Conservation (phyloP, 768 basidiomycete species). For the Suillus bovinus region DNA sequence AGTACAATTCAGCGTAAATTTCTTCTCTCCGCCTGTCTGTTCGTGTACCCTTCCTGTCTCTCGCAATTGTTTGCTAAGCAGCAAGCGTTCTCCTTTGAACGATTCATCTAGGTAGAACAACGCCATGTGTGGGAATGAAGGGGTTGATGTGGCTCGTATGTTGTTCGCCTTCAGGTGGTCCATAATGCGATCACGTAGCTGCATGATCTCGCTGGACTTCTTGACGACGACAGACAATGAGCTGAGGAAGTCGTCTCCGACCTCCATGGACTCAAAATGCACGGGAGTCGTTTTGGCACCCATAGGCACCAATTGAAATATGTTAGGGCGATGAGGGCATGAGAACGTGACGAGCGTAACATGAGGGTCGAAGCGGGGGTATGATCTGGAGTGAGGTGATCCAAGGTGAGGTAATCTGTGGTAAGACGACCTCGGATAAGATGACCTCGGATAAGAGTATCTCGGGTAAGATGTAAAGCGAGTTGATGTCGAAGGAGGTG, state of each 20-base stretch:
- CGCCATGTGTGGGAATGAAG: neutral
- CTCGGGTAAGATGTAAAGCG: neutral
- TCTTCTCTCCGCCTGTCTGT: neutral
- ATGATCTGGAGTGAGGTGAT: neutral
- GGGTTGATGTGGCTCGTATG: neutral
- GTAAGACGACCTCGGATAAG: neutral
- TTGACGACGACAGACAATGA: neutral
- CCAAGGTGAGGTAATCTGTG: neutral
- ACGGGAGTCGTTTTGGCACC: neutral
- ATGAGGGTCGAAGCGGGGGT: conserved; percentile 2
- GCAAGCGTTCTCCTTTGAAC: neutral
- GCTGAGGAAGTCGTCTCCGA: neutral
- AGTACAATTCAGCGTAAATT: neutral
- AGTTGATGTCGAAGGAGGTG: neutral
- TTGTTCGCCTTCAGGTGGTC: neutral
- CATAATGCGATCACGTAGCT: neutral
- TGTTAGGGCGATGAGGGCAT: neutral
- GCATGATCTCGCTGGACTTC: neutral
- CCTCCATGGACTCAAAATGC: neutral
- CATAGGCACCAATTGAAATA: neutral
- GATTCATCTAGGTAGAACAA: conserved; percentile 5
- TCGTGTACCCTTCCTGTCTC: neutral
- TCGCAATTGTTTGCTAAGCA: neutral
- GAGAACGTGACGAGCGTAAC: neutral
- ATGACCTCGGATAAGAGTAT: neutral